These are phyloP conservation scores for Pleurotus pulmonarius DNA, from an alignment of 768 basidiomycete genomes.

Conservation along the genomic window DNA sequence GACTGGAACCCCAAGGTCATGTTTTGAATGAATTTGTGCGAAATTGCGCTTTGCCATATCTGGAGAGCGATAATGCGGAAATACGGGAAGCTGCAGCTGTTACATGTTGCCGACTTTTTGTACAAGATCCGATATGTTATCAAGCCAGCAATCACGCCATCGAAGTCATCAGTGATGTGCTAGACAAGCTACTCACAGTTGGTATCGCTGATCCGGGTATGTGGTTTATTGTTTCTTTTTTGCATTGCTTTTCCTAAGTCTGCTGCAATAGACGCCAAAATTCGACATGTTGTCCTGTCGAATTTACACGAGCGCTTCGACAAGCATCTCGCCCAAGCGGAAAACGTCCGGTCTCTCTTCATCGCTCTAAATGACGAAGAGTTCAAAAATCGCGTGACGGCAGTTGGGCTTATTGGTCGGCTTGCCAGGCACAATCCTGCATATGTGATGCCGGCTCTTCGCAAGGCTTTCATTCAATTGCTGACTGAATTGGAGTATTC, in stretches of 20 bases:
- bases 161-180: conserved; percentile 95
- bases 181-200: conserved; percentile 92
- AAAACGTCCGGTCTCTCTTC: conserved; percentile 96
- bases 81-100: conserved; percentile 87
- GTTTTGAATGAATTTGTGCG: conserved; percentile 95
- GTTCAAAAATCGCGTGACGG: conserved; percentile 90
- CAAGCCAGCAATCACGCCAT: conserved; percentile 96
- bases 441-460: conserved; percentile 95
- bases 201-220: conserved; percentile 94
- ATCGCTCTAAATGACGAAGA: conserved; percentile 97
- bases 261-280: conserved; percentile 56
- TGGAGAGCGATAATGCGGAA: conserved; percentile 88
- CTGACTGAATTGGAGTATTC: conserved; percentile 97
- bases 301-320: conserved; percentile 93
- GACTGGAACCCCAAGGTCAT: conserved; percentile 54
- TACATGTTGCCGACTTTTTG: conserved; percentile 89
- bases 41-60: conserved; percentile 84
- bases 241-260: neutral
- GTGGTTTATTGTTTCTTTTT: neutral
- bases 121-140: conserved; percentile 92
- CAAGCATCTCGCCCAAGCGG: conserved; percentile 94
- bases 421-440: conserved; percentile 95
- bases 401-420: conserved; percentile 87
- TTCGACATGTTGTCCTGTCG: conserved; percentile 82
- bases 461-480: conserved; percentile 93